Conservation (phyloP, 495 filamentous ascomycete species). For the Bathelium albidoporum region DNA sequence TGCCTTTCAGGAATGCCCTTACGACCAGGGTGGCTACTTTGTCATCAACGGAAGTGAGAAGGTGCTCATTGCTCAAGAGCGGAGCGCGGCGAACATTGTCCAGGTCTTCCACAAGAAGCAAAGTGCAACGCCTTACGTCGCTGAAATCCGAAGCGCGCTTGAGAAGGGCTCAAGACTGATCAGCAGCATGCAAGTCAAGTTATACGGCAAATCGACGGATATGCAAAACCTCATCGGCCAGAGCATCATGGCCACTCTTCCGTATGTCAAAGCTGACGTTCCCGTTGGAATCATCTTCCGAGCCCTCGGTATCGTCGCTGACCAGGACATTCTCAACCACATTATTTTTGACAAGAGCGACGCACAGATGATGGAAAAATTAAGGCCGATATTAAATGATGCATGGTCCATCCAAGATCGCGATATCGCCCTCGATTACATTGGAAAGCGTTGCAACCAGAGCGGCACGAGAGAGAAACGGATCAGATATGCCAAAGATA, state of each 20-base stretch:
- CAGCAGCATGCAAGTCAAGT: constrained; percentile 77
- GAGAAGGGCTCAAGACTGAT: constrained; percentile 93
- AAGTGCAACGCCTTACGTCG: constrained; percentile 78
- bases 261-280: constrained; percentile 87
- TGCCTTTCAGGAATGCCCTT: constrained; percentile 86
- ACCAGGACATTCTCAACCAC: constrained; percentile 95
- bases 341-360: constrained; percentile 94
- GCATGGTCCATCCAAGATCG: constrained; percentile 91
- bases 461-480: constrained; percentile 74
- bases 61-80: constrained; percentile 94
- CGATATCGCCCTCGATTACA: constrained; percentile 91
- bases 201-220: constrained; percentile 72
- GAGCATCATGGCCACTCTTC: constrained; percentile 77
- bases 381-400: constrained; percentile 94
- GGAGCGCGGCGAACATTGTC: constrained; percentile 94
- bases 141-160: constrained; percentile 90
- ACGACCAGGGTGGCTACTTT: constrained; percentile 97
- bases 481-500: constrained; percentile 80
- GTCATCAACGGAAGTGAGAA: constrained; percentile 99
- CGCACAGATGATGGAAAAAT: constrained; percentile 92
- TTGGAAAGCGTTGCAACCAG: constrained; percentile 78
- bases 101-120: constrained; percentile 98
- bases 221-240: constrained; percentile 69
- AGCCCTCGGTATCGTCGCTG: constrained; percentile 89
- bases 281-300: constrained; percentile 92